Evolutionary conservation across 108 stramenopile species (phyloP).

Genomic region (Conticribra weissflogii): DNA sequence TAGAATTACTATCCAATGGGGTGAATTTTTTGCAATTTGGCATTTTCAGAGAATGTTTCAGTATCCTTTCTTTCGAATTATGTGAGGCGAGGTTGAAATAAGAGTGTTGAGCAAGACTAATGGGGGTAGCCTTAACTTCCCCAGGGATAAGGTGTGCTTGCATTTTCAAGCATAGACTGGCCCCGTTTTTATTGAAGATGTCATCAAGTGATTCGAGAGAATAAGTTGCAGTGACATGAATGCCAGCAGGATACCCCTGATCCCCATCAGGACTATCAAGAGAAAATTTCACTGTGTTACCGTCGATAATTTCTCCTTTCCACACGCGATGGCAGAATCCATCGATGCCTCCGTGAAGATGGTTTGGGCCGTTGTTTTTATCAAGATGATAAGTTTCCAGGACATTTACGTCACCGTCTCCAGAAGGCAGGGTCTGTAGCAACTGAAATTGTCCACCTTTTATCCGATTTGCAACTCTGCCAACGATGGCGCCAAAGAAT

Average conservation of each 20-base stretch:
- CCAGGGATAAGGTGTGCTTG: slow-evolving; percentile 49
- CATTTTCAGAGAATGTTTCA: slow-evolving; percentile 69
- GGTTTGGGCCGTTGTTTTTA: slow-evolving; percentile 80
- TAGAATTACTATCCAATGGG: slow-evolving; percentile 60
- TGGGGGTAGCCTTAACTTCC: slow-evolving; percentile 58
- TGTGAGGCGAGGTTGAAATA: slow-evolving; percentile 85
- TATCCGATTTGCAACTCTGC: slow-evolving; percentile 90
- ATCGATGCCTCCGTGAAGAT: slow-evolving; percentile 81
- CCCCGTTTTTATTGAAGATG: slow-evolving; percentile 3
- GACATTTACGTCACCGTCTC: not conserved
- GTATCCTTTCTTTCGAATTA: slow-evolving; percentile 42
- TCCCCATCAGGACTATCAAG: slow-evolving; percentile 72
- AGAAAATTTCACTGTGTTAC: slow-evolving; percentile 55
- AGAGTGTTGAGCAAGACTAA: slow-evolving; percentile 83
- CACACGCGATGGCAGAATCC: slow-evolving; percentile 70
- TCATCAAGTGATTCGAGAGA: slow-evolving; percentile 42
- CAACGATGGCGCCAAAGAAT: slow-evolving; percentile 76
- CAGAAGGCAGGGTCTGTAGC: slow-evolving; percentile 13
- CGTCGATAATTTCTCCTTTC: slow-evolving; percentile 53
- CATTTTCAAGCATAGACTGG: slow-evolving; percentile 56
- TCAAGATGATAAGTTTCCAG: slow-evolving; percentile 56
- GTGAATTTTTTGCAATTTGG: slow-evolving; percentile 64
- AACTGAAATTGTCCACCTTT: slow-evolving; percentile 64
- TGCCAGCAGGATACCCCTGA: slow-evolving; percentile 80
- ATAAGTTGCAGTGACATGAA: slow-evolving; percentile 68